Evolutionary conservation across 2,329 filamentous ascomycete species (phyloP), one percentile per base, ranked within the genome.

Genomic region (Teratosphaeria zuluensis): DNA sequence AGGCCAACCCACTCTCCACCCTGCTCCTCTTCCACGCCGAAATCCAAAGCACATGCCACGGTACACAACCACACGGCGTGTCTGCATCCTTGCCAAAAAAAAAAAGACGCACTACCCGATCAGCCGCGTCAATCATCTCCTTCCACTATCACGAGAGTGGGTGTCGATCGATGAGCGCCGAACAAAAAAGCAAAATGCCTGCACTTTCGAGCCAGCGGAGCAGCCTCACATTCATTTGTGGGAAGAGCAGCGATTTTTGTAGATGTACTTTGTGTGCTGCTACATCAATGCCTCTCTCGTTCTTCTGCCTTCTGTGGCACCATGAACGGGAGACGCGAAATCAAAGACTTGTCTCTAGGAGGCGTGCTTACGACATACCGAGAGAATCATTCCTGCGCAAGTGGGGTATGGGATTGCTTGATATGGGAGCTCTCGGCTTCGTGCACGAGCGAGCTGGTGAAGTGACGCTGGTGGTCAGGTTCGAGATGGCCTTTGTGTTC

Each of bases 241-340:
- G 72, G 74, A 77, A 77, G 69, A 73, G 74, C 80, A 83, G 84
- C 89, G 90, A 84, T 84, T 95, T 96, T 96, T 95, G 81, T 80
- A 81, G 90, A 95, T 86, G 90, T 92, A 76, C 84, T 96, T 96
- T 95, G 89, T 88, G 82, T 89, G 89, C 85, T 80, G 61, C 65
- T 60, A 59, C 33, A 71, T 80, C 70, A 70, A 78, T 75, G 85
- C 87, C 87, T 84, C 86, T 83, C 83, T 57, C 68, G 71, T 65
- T 61, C 54, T 61, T 61, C 64, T 31, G 21, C 24, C 57, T 53
- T 32, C 24, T 16, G 51, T 8, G 21, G 52, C 5, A 53, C 8
- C 5, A 56, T 51, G 54, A 54, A 53, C 57, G 71, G 69, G 84
- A 84, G 85, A 87, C 86, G 88, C 24, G 87, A 92, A 64, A 88